Evolutionary conservation across 306 rosid species (phyloP).

Genomic region (Alnus rubra): DNA sequence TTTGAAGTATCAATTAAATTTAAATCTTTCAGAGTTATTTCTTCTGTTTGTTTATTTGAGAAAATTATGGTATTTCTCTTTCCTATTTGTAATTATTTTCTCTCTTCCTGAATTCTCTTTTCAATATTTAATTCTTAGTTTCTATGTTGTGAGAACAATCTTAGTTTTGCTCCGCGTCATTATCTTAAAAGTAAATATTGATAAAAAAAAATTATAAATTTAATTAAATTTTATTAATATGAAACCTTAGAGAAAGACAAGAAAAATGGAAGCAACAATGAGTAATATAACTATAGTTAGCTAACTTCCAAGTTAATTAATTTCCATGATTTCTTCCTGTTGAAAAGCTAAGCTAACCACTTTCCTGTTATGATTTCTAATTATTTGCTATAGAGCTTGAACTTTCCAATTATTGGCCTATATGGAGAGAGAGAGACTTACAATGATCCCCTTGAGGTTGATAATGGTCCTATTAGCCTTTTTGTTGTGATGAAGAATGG

Average conservation of each 20-base stretch:
- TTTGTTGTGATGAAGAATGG: slow-evolving; percentile 60
- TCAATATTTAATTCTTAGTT: too few relatives aligned
- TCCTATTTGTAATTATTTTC: too few relatives aligned
- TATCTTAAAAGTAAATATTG: too few relatives aligned
- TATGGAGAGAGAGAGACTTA: slow-evolving; percentile 32
- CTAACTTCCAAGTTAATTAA: not conserved
- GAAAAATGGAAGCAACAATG: not conserved
- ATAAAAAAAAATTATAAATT: too few relatives aligned
- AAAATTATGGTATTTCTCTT: too few relatives aligned
- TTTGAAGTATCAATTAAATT: too few relatives aligned
- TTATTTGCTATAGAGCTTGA: not conserved
- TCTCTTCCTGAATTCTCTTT: too few relatives aligned
- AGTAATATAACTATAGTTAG: not conserved
- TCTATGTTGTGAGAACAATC: too few relatives aligned
- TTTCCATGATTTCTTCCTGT: not conserved
- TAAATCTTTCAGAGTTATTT: too few relatives aligned
- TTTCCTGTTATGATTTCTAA: not conserved
- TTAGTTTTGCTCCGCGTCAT: too few relatives aligned
- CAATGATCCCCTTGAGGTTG: slow-evolving; percentile 90
- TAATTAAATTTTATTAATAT: not conserved
- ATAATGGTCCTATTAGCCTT: slow-evolving; percentile 46
- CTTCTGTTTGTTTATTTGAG: too few relatives aligned
- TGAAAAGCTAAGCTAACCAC: not conserved
- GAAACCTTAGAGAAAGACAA: not conserved
- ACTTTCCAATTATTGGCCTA: not conserved